Base-by-base conservation (phyloP, 306 rosid species). In the Geum urbanum region DNA sequence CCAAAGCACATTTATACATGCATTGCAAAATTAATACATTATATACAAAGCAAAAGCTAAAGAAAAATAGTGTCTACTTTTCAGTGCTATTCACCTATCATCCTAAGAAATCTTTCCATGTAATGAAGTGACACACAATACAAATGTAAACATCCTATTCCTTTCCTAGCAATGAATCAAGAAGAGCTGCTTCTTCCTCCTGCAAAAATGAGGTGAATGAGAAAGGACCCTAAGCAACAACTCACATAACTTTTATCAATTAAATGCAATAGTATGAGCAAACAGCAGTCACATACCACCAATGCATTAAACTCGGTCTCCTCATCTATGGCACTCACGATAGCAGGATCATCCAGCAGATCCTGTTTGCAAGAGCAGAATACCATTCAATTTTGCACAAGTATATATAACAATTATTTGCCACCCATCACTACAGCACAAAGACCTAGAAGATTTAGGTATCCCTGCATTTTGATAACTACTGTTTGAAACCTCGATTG, bases 101-200 rank as follows among this genome's bases (percentile, higher is more conserved):
- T 27, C 24, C n/a, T 32, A 8, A 19, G 58, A 53, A 19, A 18
- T 53, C 27, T 27, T 52, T 52, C 19, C 57, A n/a, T 19, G 7
- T 66, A 5, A 8, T 37, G 48, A 22, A 65, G n/a, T 27, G 70
- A 32, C 46, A 4, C 12, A 39, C 18, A 50, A 19, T 5, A 5
- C 4, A 46, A 24, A 35, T 32, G 22, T 14, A 67, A 20, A 49
- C 57, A 32, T 69, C 46, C 73, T 75, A 89, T 69, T 80, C 82
- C 80, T 82, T 78, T 67, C 96, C 96, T 69, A 92, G 62, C 73
- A 92, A 67, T n/a, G 96, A 82, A 73, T 88, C 92, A 40, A 83
- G 87, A 77, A 90, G 88, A 67, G 92, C 98, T 35, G 91, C 90
- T 83, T 92, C 98, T 66, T 92, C 98, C 76, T 92, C 98, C 98